These are phyloP conservation scores for Puccinia horiana DNA, from an alignment of 1,284 basidiomycete genomes.

Conservation along the genomic window DNA sequence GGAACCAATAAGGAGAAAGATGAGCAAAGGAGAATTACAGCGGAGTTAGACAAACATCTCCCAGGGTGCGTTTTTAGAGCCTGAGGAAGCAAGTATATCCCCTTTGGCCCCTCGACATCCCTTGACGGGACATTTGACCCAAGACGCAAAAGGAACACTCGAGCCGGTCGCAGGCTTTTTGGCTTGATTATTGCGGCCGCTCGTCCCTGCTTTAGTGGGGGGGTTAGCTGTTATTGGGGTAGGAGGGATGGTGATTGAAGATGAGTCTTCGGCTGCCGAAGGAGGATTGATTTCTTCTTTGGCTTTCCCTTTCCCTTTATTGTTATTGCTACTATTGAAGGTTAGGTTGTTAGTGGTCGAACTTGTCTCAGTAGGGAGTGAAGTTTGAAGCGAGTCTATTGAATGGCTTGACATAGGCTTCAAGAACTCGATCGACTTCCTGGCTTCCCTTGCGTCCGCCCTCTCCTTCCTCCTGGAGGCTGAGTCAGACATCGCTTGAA, in stretches of 20 bases:
- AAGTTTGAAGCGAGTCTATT: background rate
- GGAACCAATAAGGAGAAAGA: background rate
- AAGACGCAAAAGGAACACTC: background rate
- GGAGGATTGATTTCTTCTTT: background rate
- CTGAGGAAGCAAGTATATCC: conserved; percentile 20
- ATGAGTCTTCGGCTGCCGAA: background rate
- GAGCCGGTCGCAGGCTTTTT: background rate
- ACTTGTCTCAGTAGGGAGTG: background rate
- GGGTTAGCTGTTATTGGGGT: background rate
- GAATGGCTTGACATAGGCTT: background rate
- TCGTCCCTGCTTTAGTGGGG: background rate
- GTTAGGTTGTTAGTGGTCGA: background rate
- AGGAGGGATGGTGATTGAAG: conserved; percentile 1
- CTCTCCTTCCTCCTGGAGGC: conserved; percentile 8
- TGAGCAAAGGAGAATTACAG: background rate
- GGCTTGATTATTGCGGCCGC: background rate
- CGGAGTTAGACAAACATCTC: conserved; percentile 42
- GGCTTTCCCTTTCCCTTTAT: conserved; percentile 31
- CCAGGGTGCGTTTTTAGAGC: conserved; percentile 39
- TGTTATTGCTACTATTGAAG: background rate
- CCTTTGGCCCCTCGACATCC: conserved; percentile 36
- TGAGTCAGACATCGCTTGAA: background rate
- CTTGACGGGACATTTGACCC: conserved; percentile 44
- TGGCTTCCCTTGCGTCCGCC: conserved; percentile 36
- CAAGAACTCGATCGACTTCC: conserved; percentile 18